Percentiles rank a stretch among this genome's conserved stretches.
Evolutionary conservation across 2,329 filamentous ascomycete species (phyloP).

Genomic region (Ambrosiella cleistominuta): DNA sequence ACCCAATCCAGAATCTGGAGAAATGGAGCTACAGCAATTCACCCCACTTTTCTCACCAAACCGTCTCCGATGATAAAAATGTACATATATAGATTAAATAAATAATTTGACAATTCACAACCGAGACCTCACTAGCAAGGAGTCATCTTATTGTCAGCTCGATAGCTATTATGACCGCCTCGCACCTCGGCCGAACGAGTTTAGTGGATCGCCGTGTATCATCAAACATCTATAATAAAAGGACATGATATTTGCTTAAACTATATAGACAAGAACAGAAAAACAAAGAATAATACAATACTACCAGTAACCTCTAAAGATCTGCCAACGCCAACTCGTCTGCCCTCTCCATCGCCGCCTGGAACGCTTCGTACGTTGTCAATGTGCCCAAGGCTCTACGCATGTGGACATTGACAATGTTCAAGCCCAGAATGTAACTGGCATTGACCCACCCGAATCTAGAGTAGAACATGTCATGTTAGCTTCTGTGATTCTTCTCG

Average conservation of each 20-base stretch:
- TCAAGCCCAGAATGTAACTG: constrained; percentile 84
- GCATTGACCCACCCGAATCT: constrained; percentile 99
- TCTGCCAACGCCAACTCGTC: constrained; percentile 34
- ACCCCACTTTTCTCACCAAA: neutral
- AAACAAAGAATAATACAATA: neutral
- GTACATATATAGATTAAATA: too few species aligned
- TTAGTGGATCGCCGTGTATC: too few species aligned
- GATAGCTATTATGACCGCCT: too few species aligned
- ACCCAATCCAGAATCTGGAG: constrained; percentile 8
- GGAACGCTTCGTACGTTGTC: constrained; percentile 71
- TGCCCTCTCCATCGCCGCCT: constrained; percentile 44
- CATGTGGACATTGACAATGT: constrained; percentile 78
- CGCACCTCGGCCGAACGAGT: too few species aligned
- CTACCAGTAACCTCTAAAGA: neutral
- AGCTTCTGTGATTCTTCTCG: constrained; percentile 14
- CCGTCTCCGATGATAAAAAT: too few species aligned
- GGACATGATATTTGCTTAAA: neutral
- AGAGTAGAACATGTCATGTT: constrained; percentile 15
- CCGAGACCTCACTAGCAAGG: too few species aligned
- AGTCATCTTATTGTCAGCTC: too few species aligned
- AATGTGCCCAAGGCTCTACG: constrained; percentile 72
- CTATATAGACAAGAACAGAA: neutral
- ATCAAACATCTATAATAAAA: neutral
- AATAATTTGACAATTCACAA: too few species aligned
- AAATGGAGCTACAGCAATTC: constrained; percentile 4